Evolutionary conservation across 2,329 filamentous ascomycete genomes (phyloP).

Genomic region (Scedosporium apiospermum): DNA sequence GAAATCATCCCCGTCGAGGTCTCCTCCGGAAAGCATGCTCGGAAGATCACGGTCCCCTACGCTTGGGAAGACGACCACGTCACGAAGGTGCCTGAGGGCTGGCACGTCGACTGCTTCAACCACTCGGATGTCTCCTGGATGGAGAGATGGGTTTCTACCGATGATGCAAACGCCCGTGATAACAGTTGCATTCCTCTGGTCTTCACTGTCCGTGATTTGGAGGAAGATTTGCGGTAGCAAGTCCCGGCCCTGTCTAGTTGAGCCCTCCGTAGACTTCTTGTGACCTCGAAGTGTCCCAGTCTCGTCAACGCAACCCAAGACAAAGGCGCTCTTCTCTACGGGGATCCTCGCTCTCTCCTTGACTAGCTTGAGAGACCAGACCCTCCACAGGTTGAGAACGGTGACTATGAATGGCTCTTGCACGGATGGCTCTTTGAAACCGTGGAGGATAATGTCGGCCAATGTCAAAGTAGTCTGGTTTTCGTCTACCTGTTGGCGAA

Average conservation of each 20-base stretch:
- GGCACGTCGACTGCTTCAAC: constrained; percentile 73
- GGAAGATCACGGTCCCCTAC: constrained; percentile 76
- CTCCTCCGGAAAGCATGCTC: constrained; percentile 92
- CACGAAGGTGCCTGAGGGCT: constrained; percentile 63
- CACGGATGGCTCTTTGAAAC: constrained; percentile 56
- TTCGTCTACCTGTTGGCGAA: constrained; percentile 72
- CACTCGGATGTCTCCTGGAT: constrained; percentile 84
- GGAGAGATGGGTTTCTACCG: constrained; percentile 86
- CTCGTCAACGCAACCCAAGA: constrained; percentile 85
- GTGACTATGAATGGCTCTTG: constrained; percentile 76
- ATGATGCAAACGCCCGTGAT: constrained; percentile 73
- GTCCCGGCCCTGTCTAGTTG: constrained; percentile 31
- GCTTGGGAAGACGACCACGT: constrained; percentile 82
- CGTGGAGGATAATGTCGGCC: constrained; percentile 66
- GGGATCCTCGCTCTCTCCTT: constrained; percentile 88
- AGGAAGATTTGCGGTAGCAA: constrained; percentile 80
- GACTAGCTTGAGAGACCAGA: constrained; percentile 80
- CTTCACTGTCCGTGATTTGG: constrained; percentile 57
- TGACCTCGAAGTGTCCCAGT: constrained; percentile 67
- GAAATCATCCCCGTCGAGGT: constrained; percentile 93
- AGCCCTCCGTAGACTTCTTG: constrained; percentile 34
- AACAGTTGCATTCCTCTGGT: constrained; percentile 52
- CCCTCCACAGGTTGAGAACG: constrained; percentile 72
- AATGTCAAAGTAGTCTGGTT: constrained; percentile 71
- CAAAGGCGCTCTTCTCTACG: constrained; percentile 73